Conservation (phyloP, 2,329 filamentous ascomycete genomes). For the Hypoxylon sp. region DNA sequence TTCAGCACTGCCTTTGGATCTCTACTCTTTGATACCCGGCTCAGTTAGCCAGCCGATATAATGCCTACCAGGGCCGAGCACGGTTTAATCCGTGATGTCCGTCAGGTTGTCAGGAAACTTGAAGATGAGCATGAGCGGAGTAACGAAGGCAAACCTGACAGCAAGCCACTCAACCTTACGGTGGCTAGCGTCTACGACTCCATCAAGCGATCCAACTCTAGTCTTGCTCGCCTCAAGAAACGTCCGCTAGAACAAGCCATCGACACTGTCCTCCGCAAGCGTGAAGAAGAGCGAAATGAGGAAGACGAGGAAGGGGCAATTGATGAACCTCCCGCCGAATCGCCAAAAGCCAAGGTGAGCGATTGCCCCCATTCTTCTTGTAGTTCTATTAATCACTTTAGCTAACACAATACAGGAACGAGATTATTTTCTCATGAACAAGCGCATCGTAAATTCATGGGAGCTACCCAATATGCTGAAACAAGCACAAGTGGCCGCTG, state of each 20-base stretch:
- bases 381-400: not conserved
- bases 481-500: slow-evolving; percentile 35
- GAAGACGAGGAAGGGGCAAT: slow-evolving; percentile 55
- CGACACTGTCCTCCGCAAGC: slow-evolving; percentile 80
- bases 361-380: not conserved
- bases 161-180: slow-evolving; percentile 63
- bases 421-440: slow-evolving; percentile 55
- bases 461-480: slow-evolving; percentile 48
- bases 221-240: slow-evolving; percentile 84
- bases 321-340: slow-evolving; percentile 45
- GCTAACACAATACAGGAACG: slow-evolving; percentile 44
- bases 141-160: slow-evolving; percentile 25
- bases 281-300: slow-evolving; percentile 73
- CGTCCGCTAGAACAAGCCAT: slow-evolving; percentile 86
- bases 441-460: slow-evolving; percentile 58
- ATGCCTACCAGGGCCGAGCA: slow-evolving; percentile 49
- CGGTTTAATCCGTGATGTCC: slow-evolving; percentile 77
- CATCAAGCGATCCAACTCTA: slow-evolving; percentile 89
- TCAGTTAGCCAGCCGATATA: slow-evolving; percentile 7
- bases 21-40: not conserved
- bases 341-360: slow-evolving; percentile 48
- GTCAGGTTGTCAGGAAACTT: slow-evolving; percentile 82
- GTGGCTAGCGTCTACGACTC: slow-evolving; percentile 77
- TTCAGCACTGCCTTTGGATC: not conserved
- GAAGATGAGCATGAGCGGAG: slow-evolving; percentile 72